These are phyloP conservation scores for Heritiera fomes DNA, from an alignment of 345 rosid species.

Conservation along the genomic window DNA sequence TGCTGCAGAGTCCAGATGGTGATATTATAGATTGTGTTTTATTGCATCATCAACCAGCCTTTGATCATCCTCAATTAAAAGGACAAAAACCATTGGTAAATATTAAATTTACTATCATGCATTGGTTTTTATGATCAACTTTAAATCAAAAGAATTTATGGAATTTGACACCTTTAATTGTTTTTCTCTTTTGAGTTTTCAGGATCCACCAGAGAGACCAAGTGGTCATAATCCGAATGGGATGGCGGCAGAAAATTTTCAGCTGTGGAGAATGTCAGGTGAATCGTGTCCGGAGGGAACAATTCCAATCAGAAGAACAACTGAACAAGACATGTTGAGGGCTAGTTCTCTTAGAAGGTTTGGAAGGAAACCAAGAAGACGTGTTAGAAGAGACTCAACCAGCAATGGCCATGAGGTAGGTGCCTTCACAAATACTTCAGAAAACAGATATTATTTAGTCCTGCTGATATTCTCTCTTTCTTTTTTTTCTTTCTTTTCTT, in stretches of 20 bases:
- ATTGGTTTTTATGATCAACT: neutral
- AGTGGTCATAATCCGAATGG: slow-evolving; percentile 39
- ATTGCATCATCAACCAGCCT: slow-evolving; percentile 84
- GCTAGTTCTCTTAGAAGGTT: slow-evolving; percentile 65
- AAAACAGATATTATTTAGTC: neutral
- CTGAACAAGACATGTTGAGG: slow-evolving; percentile 76
- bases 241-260: slow-evolving; percentile 47
- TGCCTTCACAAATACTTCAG: slow-evolving; percentile 6
- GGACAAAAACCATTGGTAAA: slow-evolving; percentile 75
- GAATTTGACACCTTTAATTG: neutral
- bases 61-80: slow-evolving; percentile 74
- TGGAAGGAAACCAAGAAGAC: slow-evolving; percentile 64
- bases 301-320: slow-evolving; percentile 89
- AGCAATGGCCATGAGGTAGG: slow-evolving; percentile 90
- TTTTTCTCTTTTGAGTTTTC: slow-evolving; percentile 18
- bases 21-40: slow-evolving; percentile 83
- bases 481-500: neutral
- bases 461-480: neutral
- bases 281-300: slow-evolving; percentile 90
- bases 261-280: slow-evolving; percentile 74
- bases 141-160: neutral
- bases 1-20: slow-evolving; percentile 84
- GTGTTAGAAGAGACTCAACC: slow-evolving; percentile 70
- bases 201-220: slow-evolving; percentile 85
- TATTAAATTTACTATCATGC: neutral